These are phyloP conservation scores for Lagenaria siceraria DNA, from an alignment of 306 rosid genomes.

Conservation along the genomic window DNA sequence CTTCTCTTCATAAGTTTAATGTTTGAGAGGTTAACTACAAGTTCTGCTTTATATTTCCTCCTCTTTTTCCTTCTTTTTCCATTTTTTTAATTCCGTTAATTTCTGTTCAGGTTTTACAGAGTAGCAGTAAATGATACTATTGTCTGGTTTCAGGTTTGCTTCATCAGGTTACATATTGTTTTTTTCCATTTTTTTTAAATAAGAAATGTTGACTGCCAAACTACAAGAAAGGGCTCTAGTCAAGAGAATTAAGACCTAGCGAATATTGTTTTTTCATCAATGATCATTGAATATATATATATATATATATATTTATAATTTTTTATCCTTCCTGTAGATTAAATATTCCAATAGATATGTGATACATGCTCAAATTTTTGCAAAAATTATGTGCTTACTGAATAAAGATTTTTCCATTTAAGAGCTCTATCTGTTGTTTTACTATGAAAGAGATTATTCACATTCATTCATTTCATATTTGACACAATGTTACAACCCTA, in stretches of 20 bases:
- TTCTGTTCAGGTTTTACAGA: conserved; percentile 59
- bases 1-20: not conserved
- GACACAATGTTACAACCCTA: not conserved
- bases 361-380: not conserved
- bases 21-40: not conserved
- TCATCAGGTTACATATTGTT: conserved; percentile 71
- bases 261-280: conserved; percentile 8
- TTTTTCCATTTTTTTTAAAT: not conserved
- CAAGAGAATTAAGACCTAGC: too few species aligned
- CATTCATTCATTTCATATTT: not conserved
- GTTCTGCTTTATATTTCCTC: not conserved
- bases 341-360: not conserved
- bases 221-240: too few species aligned
- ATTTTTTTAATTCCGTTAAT: not conserved
- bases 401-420: not conserved
- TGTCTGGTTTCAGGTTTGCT: conserved; percentile 99
- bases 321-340: not conserved
- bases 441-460: not conserved
- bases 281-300: not conserved
- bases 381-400: not conserved
- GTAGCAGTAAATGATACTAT: conserved; percentile 56
- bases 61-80: not conserved
- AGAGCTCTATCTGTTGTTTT: not conserved
- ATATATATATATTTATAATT: not conserved
- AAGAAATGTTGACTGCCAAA: too few species aligned